Base-by-base conservation (phyloP, 2,329 filamentous ascomycete species). In the Hymenoscyphus albidus region DNA sequence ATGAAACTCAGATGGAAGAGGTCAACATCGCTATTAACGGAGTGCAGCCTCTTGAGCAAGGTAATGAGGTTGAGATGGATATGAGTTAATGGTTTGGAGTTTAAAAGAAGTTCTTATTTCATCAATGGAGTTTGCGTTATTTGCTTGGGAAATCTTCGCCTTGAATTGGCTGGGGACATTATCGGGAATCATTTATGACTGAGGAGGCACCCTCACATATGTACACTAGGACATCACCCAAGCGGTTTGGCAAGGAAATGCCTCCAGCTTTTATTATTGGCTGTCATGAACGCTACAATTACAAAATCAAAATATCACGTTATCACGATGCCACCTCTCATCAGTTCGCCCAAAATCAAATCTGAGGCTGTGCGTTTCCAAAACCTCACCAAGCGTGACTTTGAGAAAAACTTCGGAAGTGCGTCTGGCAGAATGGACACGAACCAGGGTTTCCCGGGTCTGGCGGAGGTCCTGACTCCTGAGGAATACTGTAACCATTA, bases 11-110 rank as follows among this genome's bases (percentile, higher is more conserved):
- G 40, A 63, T 67, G 59, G 61, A 57, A 64, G 51, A 61, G 59
- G 60, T 54, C 4, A 59, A 62, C 51, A 58, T 60, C 22, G 39
- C 18, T 48, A 56, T 64, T 61, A 68, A 69, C 42, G 61, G 51
- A 61, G 61, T 54, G 57, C 59, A 65, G 40, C 32, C 62, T 42
- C 55, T 54, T 48, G 42, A 44, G 32, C 68, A 70, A 14, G 67
- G 68, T 22, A 51, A 72, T 35, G 77, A 78, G 56, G 71, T 79
- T 32, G 78, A 80, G 61, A 79, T 80, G 77, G 78, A 79, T 65
- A 78, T 80, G 77, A 78, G 74, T 70, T 80, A 71, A 13, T 44
- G 10, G 22, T 32, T 38, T 14, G 32, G 16, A 14, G 18, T 48
- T 38, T 22, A 54, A 61, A 62, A 57, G 48, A 35, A 27, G 60